Conservation (phyloP, 2,329 filamentous ascomycete genomes). For the Neurospora sp. region DNA sequence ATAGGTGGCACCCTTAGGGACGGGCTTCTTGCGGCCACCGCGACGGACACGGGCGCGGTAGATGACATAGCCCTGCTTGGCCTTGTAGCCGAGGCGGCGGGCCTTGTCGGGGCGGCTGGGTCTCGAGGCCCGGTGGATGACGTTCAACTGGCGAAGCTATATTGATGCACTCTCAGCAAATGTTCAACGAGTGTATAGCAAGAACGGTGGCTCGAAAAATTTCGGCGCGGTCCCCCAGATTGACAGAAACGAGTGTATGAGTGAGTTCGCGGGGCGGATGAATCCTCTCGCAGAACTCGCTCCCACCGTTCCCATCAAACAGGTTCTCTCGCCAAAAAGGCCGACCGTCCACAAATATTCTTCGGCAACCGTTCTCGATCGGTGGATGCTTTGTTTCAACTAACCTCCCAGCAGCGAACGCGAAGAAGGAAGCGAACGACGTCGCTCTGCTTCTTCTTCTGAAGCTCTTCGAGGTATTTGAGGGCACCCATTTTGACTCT, state of each 20-base stretch:
- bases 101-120: slow-evolving; percentile 99
- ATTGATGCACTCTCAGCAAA: slow-evolving; percentile 99
- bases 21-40: slow-evolving; percentile 97
- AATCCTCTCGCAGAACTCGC: background rate
- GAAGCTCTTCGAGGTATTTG: slow-evolving; percentile 99
- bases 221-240: background rate
- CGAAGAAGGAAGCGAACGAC: slow-evolving; percentile 99
- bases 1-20: slow-evolving; percentile 96
- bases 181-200: slow-evolving; percentile 99
- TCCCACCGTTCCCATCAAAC: background rate
- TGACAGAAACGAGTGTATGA: background rate
- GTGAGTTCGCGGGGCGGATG: background rate
- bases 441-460: slow-evolving; percentile 99
- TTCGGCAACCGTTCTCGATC: slow-evolving; percentile 11
- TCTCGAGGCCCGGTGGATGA: slow-evolving; percentile 97
- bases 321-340: slow-evolving; percentile 2
- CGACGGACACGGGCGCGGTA: slow-evolving; percentile 98
- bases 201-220: slow-evolving; percentile 30
- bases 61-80: slow-evolving; percentile 99
- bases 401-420: slow-evolving; percentile 99
- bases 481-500: slow-evolving; percentile 86
- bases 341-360: slow-evolving; percentile 16
- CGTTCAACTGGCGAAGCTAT: slow-evolving; percentile 99
- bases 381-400: slow-evolving; percentile 38
- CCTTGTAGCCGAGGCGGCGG: slow-evolving; percentile 99